phyloP scores from a whole-genome alignment of 495 filamentous ascomycete genomes.

The Chaetomidium leptoderma region DNA sequence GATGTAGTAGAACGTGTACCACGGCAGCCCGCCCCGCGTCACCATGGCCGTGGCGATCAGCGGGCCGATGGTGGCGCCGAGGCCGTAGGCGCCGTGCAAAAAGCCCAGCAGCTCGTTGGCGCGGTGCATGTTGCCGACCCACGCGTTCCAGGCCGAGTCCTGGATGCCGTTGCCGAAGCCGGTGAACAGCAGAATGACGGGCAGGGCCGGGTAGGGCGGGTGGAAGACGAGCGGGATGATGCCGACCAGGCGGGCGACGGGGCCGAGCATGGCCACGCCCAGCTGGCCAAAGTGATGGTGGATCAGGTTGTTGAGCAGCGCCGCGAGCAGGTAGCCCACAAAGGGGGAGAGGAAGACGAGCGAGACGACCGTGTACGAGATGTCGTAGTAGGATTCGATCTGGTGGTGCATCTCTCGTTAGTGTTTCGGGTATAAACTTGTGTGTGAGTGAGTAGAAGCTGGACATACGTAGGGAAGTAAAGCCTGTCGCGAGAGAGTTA shows the following conservation, averaged over 20 bases:
- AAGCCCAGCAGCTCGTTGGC: constrained; percentile 67
- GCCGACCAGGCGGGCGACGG: constrained; percentile 59
- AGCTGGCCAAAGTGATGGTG: constrained; percentile 62
- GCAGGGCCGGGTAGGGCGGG: constrained; percentile 73
- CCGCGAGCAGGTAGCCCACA: constrained; percentile 72
- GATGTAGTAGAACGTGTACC: constrained; percentile 65
- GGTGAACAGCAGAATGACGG: constrained; percentile 62
- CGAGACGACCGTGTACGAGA: constrained; percentile 73
- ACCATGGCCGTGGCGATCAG: constrained; percentile 73
- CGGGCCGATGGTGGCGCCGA: constrained; percentile 71
- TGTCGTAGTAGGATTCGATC: constrained; percentile 62
- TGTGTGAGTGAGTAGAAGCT: neutral
- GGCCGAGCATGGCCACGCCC: constrained; percentile 65
- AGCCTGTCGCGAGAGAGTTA: constrained; percentile 1
- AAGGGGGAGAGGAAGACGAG: constrained; percentile 80
- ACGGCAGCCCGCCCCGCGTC: constrained; percentile 51
- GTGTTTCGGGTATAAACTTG: neutral
- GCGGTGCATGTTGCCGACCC: constrained; percentile 69
- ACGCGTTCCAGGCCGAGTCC: constrained; percentile 75
- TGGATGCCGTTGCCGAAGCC: constrained; percentile 70
- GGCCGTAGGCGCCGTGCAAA: constrained; percentile 70
- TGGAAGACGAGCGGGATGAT: constrained; percentile 65
- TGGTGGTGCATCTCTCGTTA: constrained; percentile 21
- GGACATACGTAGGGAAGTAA: constrained; percentile 15
- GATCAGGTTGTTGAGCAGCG: constrained; percentile 61